Evolutionary conservation across 176 grass and related monocot genomes (phyloP).

Genomic region (Lolium perenne): DNA sequence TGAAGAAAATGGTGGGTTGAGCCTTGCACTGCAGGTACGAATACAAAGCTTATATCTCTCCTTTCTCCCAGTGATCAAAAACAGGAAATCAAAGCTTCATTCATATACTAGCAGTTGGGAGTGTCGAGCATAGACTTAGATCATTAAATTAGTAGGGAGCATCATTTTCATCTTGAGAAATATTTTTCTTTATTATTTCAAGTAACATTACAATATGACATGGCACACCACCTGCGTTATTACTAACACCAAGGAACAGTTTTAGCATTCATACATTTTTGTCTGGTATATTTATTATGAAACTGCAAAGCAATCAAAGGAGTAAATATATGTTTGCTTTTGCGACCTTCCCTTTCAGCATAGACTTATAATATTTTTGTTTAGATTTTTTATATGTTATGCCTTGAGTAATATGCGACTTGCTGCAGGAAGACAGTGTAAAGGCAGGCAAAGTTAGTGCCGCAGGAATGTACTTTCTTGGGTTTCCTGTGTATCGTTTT

Average conservation of each 20-base stretch:
- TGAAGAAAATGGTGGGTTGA: constrained; percentile 94
- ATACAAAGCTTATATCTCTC: constrained; percentile 14
- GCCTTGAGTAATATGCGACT: constrained; percentile 23
- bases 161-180: neutral
- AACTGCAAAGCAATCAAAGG: constrained; percentile 4
- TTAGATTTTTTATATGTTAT: constrained; percentile 18
- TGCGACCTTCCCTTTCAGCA: neutral
- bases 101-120: constrained; percentile 12
- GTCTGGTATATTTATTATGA: neutral
- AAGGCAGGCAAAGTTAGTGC: constrained; percentile 81
- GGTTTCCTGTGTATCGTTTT: constrained; percentile 91
- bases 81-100: neutral
- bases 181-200: constrained; percentile 11
- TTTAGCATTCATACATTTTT: neutral
- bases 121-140: neutral
- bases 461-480: constrained; percentile 91
- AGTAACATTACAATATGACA: neutral
- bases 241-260: neutral
- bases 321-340: neutral
- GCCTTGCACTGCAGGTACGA: constrained; percentile 88
- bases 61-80: neutral
- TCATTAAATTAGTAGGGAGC: too few relatives aligned
- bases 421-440: constrained; percentile 84
- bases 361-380: neutral
- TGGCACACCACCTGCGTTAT: neutral